Percentiles rank a stretch among this genome's conserved stretches.
Evolutionary conservation across 768 basidiomycete genomes (phyloP).

Genomic region (Lyophyllum decastes): DNA sequence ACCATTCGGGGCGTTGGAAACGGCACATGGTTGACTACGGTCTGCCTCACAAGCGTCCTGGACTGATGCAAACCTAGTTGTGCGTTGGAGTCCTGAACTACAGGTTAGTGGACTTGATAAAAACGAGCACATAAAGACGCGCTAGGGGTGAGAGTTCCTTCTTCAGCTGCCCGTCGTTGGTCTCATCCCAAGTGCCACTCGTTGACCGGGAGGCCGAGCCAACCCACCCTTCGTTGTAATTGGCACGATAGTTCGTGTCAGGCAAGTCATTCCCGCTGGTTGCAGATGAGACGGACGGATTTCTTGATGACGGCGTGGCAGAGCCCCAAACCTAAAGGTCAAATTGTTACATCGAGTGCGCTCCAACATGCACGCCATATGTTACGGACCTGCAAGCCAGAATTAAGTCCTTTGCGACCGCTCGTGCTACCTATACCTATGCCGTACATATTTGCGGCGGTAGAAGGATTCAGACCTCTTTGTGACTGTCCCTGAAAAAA

Average conservation of each 20-base stretch:
- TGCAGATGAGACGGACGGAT: constrained; percentile 63
- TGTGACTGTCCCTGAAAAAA: constrained; percentile 37
- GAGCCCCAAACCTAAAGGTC: constrained; percentile 59
- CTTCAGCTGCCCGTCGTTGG: constrained; percentile 46
- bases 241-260: constrained; percentile 49
- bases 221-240: constrained; percentile 51
- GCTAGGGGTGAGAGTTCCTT: constrained; percentile 51
- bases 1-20: constrained; percentile 44
- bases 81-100: constrained; percentile 44
- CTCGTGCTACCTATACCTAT: constrained; percentile 49
- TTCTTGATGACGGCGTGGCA: constrained; percentile 50
- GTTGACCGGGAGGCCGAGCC: constrained; percentile 43
- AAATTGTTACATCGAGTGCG: constrained; percentile 12
- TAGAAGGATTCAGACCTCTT: constrained; percentile 44
- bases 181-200: constrained; percentile 64
- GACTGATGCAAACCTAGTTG: constrained; percentile 45
- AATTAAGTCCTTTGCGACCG: constrained; percentile 52
- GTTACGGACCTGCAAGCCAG: constrained; percentile 67
- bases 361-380: not conserved
- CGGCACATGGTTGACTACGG: constrained; percentile 35
- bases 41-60: constrained; percentile 43
- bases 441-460: constrained; percentile 51
- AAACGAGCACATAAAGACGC: constrained; percentile 16
- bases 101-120: constrained; percentile 10
- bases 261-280: constrained; percentile 51